Base-by-base conservation (phyloP, 2,329 filamentous ascomycete species). In the Colletotrichum melonis region DNA sequence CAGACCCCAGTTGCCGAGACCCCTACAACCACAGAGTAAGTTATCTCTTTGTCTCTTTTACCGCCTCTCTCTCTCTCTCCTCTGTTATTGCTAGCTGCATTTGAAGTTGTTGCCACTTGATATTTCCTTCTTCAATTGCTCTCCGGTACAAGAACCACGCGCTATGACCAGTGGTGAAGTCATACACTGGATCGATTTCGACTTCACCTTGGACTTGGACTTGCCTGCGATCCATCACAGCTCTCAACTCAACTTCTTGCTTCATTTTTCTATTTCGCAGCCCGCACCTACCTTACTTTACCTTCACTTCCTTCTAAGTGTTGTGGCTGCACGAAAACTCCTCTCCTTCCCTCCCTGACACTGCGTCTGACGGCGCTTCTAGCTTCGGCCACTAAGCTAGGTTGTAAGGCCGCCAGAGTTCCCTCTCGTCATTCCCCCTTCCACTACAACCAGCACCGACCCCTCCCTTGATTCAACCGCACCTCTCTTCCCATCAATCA, bases 101-200 rank as follows among this genome's bases (percentile, higher is more conserved):
- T 19, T 14, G 19, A 52, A 52, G 14, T 52, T 35, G 9, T 35
- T 26, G 32, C 24, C 52, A 28, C 46, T 42, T 42, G 32, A 14
- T 30, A 6, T 5, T 67, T 49, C 22, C 35, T 52, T 52, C 46
- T 28, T 54, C 30, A 46, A 32, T 64, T 26, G 14, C 28, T 8
- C 26, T 19, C 19, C 22, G 38, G 24, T 28, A n/a, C 16, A 49
- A 49, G 19, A 60, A 30, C 26, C 16, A 54, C 30, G 24, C 67
- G 67, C 60, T 57, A 65, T 70, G 71, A 42, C 62, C 62, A 66
- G 46, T 66, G 67, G 67, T 73, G 71, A 73, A 73, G 71, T 73
- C 71, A 73, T 66, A 55, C 60, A 65, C 56, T 57, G 35, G 32
- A 9, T 56, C 60, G 5, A 16, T 14, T 42, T 42, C 38, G 16